Base-by-base conservation (phyloP, 2,329 filamentous ascomycete genomes). In the Lecanosticta acicola region DNA sequence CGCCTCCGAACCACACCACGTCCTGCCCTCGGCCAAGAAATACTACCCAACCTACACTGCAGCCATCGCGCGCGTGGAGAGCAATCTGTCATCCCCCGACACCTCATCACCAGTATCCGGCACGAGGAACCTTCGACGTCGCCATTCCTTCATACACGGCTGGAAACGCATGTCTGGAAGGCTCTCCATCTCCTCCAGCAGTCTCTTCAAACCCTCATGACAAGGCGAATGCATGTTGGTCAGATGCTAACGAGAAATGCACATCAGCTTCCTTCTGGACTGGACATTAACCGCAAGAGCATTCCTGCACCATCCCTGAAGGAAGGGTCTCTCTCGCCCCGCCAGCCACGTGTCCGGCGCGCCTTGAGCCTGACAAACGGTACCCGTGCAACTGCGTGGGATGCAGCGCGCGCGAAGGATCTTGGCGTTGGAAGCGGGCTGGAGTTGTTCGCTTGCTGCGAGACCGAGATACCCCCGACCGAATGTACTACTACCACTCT, bases 11-110 rank as follows among this genome's bases (percentile, higher is more conserved):
- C 62, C 61, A 8, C 60, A 63, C 45, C 58, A 64, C 43, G 50
- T 61, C n/a, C 48, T 64, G 5, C 62, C 58, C 9, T 64, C 61
- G 37, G 61, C 54, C 18, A 53, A 38, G 46, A 63, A 59, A 48
- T 55, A 64, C 48, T 63, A 63, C 41, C 62, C 62, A n/a, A 57
- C 54, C 10, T 59, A 55, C 42, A 33, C 51, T 11, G 21, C 48
- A 17, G 48, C 50, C 16, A 50, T 59, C 40, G 46, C 49, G 14
- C 48, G 49, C 24, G 49, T 38, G 19, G 45, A 48, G 17, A 46
- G 40, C 37, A 14, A 42, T 37, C 13, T 18, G 35, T 37, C 35
- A 19, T 37, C 35, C 8, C 16, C 8, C 7, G 24, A 29, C 7
- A 7, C 24, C 7, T 29, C 24, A 5, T 29, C 24, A 5, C 11